These are phyloP conservation scores for Populus simonii DNA, from an alignment of 345 rosid species.

Conservation along the genomic window DNA sequence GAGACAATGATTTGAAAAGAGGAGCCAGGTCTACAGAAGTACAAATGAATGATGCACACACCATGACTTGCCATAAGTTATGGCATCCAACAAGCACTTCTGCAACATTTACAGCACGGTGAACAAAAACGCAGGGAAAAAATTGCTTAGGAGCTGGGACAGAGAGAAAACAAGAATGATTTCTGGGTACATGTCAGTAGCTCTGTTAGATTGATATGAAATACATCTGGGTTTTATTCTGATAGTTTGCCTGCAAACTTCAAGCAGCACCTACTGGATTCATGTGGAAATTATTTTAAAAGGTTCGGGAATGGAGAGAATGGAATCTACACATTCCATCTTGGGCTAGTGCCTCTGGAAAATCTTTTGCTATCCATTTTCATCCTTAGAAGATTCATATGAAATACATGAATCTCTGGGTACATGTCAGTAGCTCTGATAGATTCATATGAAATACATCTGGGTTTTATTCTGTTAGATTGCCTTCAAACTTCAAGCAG, in stretches of 20 bases:
- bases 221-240: not conserved
- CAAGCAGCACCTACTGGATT: not conserved
- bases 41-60: not conserved
- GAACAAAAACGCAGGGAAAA: not conserved
- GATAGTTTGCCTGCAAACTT: not conserved
- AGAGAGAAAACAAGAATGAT: not conserved
- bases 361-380: too few species aligned
- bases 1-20: slow-evolving; percentile 2
- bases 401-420: too few species aligned
- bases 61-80: not conserved
- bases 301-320: too few species aligned
- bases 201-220: not conserved
- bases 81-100: not conserved
- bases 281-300: too few species aligned
- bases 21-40: not conserved
- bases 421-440: not conserved
- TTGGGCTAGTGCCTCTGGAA: too few species aligned
- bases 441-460: not conserved
- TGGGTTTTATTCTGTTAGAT: not conserved
- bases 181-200: not conserved
- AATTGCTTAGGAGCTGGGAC: not conserved
- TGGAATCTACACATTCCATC: too few species aligned
- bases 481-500: not conserved
- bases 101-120: not conserved
- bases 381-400: too few species aligned